A percentile compares a stretch with the other conserved stretches of the same genome.
Conservation (phyloP, 306 rosid species). For the Vachellia pachyceras region DNA sequence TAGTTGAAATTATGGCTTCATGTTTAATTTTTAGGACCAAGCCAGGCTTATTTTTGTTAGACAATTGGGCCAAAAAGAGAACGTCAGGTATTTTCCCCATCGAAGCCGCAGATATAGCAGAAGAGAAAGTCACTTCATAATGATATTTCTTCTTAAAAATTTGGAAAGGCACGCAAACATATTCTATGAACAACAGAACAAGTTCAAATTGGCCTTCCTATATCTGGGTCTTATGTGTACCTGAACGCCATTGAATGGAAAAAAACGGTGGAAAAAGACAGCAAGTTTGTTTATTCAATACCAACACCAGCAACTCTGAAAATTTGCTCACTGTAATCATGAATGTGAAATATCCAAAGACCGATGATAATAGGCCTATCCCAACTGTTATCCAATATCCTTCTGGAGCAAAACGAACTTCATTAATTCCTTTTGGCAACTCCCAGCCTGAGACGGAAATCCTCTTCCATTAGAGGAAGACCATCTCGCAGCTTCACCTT, state of each 20-base stretch:
- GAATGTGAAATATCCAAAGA: neutral
- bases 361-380: neutral
- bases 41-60: too few species aligned
- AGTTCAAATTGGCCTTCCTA: neutral
- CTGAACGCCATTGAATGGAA: neutral
- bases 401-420: neutral
- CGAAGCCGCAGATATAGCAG: neutral
- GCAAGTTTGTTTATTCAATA: neutral
- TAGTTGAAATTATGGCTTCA: too few species aligned
- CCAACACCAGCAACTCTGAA: neutral
- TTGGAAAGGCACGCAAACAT: neutral
- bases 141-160: neutral
- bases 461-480: slow-evolving; percentile 69
- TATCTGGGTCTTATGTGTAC: neutral
- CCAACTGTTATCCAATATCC: neutral
- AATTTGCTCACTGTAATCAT: neutral
- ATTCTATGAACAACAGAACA: neutral
- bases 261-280: neutral
- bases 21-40: too few species aligned
- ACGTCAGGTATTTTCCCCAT: too few species aligned
- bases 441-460: slow-evolving; percentile 62
- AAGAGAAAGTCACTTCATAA: slow-evolving; percentile 10
- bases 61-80: too few species aligned
- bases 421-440: slow-evolving; percentile 44
- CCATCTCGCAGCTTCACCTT: slow-evolving; percentile 58